A percentile compares a stretch with the other conserved stretches of the same genome.
These are phyloP conservation scores for Gastrodia elata DNA, from an alignment of 106 monocot species.

Conservation along the genomic window DNA sequence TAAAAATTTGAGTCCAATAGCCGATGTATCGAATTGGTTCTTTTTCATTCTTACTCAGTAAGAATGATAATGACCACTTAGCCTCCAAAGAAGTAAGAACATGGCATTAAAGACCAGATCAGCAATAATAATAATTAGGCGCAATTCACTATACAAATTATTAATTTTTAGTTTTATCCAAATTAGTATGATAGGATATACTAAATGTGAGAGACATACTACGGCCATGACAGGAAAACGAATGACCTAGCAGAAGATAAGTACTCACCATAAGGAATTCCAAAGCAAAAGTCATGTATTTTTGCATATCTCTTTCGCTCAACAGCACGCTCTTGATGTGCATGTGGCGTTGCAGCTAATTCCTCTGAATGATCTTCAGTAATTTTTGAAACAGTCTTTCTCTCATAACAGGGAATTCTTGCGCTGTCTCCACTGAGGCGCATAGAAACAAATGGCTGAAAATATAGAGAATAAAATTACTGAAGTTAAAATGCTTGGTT, in stretches of 20 bases:
- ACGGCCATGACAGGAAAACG: not conserved
- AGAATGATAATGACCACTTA: not conserved
- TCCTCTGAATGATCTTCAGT: slow-evolving; percentile 9
- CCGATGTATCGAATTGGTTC: not conserved
- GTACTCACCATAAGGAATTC: slow-evolving; percentile 34
- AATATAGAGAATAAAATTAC: not conserved
- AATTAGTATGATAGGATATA: not conserved
- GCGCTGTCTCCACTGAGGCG: slow-evolving; percentile 14
- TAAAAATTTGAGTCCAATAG: no score
- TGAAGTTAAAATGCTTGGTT: not conserved
- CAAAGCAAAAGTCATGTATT: slow-evolving; percentile 38
- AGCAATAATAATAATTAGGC: not conserved
- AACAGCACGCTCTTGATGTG: slow-evolving; percentile 6
- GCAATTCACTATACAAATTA: not conserved
- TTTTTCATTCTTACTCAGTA: no score
- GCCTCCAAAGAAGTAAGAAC: not conserved
- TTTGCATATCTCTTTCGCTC: slow-evolving; percentile 22
- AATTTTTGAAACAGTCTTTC: slow-evolving; percentile 13
- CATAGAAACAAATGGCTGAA: slow-evolving; percentile 21
- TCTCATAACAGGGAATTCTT: slow-evolving; percentile 20
- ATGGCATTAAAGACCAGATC: not conserved
- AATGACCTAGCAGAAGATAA: not conserved
- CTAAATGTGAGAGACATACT: not conserved
- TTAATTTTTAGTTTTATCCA: not conserved
- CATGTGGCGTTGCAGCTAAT: not conserved